Conservation (phyloP, 805 yeast species). For the Naumovozyma dairenensis region DNA sequence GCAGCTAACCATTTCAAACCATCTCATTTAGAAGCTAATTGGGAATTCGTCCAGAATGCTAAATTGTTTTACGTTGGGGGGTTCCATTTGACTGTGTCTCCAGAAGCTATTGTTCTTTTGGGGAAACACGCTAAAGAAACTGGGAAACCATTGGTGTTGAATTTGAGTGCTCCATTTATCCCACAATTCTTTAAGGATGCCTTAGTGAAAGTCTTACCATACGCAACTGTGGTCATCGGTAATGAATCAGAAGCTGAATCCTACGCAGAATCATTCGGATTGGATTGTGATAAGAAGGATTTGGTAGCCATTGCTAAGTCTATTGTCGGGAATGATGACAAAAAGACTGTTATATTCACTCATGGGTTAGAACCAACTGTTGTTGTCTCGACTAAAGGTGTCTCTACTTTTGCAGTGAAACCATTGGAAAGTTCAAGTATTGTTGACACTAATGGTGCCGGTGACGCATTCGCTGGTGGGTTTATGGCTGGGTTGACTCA, state of each 20-base stretch:
- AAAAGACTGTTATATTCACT: conserved; percentile 86
- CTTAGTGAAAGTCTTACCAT: conserved; percentile 67
- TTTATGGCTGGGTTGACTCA: conserved; percentile 81
- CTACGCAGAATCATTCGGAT: conserved; percentile 77
- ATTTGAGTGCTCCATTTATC: conserved; percentile 94
- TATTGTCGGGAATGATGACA: conserved; percentile 51
- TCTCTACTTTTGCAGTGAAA: conserved; percentile 53
- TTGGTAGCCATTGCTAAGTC: conserved; percentile 70
- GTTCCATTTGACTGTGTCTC: conserved; percentile 97
- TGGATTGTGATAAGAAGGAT: conserved; percentile 40
- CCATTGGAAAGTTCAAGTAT: conserved; percentile 58
- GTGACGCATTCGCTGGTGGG: conserved; percentile 97
- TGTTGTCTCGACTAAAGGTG: conserved; percentile 49
- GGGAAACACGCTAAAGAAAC: conserved; percentile 86
- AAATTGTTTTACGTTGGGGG: conserved; percentile 90
- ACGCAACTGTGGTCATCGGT: conserved; percentile 85
- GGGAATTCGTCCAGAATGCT: conserved; percentile 76
- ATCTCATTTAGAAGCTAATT: conserved; percentile 76
- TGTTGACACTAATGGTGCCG: conserved; percentile 96
- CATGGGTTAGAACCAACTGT: conserved; percentile 92
- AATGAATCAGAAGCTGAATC: conserved; percentile 97
- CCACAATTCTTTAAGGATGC: conserved; percentile 92
- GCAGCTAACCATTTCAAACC: conserved; percentile 97
- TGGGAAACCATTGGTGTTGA: conserved; percentile 70
- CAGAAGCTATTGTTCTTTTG: conserved; percentile 79